Conservation (phyloP, 139 green algal genomes). For the Volvox africanus region DNA sequence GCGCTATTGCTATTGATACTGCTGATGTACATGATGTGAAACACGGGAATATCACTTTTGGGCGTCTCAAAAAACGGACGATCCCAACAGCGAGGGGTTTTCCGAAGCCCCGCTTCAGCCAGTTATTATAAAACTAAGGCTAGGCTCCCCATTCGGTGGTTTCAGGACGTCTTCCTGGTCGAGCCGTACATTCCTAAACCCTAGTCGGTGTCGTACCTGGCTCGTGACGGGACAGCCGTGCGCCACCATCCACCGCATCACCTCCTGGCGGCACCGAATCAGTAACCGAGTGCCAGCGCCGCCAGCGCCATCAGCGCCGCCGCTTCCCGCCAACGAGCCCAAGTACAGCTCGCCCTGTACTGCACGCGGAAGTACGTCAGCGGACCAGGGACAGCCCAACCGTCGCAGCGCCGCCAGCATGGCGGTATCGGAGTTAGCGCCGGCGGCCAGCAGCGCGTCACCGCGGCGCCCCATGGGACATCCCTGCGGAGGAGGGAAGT, state of each 20-base stretch:
- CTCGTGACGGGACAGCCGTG: constrained; percentile 10
- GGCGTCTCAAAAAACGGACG: no score
- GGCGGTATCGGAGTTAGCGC: not conserved
- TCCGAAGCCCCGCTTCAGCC: no score
- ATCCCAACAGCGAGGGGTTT: no score
- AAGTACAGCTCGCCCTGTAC: not conserved
- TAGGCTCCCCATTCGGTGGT: no score
- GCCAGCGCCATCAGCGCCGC: not conserved
- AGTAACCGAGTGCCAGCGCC: not conserved
- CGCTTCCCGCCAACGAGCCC: not conserved
- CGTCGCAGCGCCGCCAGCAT: constrained; percentile 22
- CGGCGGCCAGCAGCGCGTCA: constrained; percentile 13
- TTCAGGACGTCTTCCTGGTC: no score
- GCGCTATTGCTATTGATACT: no score
- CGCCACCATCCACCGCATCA: constrained; percentile 29
- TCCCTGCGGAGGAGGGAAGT: not conserved
- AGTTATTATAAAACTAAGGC: no score
- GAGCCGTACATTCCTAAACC: no score
- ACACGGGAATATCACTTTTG: no score
- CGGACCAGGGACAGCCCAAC: constrained; percentile 27
- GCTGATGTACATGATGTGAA: no score
- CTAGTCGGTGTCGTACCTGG: not conserved
- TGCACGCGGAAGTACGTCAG: constrained; percentile 9
- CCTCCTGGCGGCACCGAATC: not conserved
- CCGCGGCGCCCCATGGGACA: constrained; percentile 30